A percentile compares a stretch with the other conserved stretches of the same genome.
phyloP scores from a whole-genome alignment of 2,329 filamentous ascomycete genomes.

The Cordyceps tenuipes region DNA sequence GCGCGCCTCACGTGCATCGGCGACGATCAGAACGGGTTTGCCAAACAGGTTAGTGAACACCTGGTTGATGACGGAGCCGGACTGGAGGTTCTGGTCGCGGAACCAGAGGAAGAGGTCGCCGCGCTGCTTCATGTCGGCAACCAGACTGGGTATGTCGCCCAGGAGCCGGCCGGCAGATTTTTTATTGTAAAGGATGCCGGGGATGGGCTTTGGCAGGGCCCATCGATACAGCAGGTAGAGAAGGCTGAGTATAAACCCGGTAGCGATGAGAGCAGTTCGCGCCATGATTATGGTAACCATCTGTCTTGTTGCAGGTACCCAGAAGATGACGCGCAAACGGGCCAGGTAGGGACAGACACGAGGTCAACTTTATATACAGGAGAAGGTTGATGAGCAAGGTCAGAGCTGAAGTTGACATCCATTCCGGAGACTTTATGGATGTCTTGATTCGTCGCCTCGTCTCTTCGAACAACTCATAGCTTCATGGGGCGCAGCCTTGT shows the following conservation, averaged over 20 bases:
- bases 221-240: not conserved
- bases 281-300: not conserved
- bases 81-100: not conserved
- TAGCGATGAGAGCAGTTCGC: not conserved
- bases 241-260: not conserved
- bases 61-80: conserved; percentile 30
- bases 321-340: not conserved
- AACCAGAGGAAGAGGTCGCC: not conserved
- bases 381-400: not conserved
- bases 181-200: not conserved
- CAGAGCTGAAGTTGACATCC: not conserved
- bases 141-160: not conserved
- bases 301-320: not conserved
- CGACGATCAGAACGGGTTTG: conserved; percentile 34
- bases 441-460: not conserved
- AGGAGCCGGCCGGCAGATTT: not conserved
- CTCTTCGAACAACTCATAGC: not conserved
- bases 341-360: too few species aligned
- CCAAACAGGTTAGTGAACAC: conserved; percentile 35
- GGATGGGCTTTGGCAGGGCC: not conserved
- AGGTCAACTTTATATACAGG: not conserved
- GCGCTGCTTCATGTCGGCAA: not conserved
- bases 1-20: conserved; percentile 31
- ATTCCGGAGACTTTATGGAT: not conserved
- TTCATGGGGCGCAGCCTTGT: not conserved